A percentile compares a stretch with the other conserved stretches of the same genome.
phyloP scores from a whole-genome alignment of 345 rosid genomes.

The Lepidium didymum region DNA sequence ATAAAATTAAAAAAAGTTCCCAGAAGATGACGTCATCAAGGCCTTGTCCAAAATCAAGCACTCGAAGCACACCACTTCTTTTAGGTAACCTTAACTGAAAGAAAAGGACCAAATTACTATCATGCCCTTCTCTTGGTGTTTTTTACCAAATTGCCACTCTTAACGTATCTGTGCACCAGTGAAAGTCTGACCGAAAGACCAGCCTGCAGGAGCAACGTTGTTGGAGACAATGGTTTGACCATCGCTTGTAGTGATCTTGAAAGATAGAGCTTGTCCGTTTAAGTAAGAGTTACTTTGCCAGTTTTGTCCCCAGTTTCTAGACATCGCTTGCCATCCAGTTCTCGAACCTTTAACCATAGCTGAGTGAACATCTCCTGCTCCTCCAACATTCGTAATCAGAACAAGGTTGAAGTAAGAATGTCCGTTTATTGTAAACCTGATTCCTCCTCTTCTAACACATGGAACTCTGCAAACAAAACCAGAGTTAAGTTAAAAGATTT shows the following conservation, averaged over 20 bases:
- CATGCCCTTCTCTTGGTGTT: constrained; percentile 2
- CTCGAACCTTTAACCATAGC: constrained; percentile 56
- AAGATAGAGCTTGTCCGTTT: constrained; percentile 68
- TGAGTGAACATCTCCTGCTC: constrained; percentile 69
- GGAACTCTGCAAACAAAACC: constrained; percentile 40
- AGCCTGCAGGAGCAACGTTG: constrained; percentile 59
- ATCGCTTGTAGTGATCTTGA: constrained; percentile 69
- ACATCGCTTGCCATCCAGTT: constrained; percentile 73
- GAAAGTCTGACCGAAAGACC: constrained; percentile 84
- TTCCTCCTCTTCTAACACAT: constrained; percentile 61
- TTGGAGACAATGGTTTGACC: constrained; percentile 48
- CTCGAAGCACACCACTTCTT: constrained; percentile 19
- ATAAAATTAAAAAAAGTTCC: not conserved
- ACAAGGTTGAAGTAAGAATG: constrained; percentile 78
- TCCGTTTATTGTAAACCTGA: constrained; percentile 71
- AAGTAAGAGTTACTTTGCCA: constrained; percentile 71
- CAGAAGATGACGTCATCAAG: constrained; percentile 19
- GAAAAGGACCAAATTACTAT: constrained; percentile 14
- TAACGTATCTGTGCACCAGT: constrained; percentile 48
- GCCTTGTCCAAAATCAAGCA: constrained; percentile 26
- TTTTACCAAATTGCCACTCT: not conserved
- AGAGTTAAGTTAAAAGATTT: not conserved
- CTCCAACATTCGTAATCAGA: constrained; percentile 72
- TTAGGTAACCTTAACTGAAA: constrained; percentile 3
- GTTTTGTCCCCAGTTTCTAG: constrained; percentile 85